These are phyloP conservation scores for Fusarium equiseti DNA, from an alignment of 2,329 filamentous ascomycete species.

Conservation along the genomic window DNA sequence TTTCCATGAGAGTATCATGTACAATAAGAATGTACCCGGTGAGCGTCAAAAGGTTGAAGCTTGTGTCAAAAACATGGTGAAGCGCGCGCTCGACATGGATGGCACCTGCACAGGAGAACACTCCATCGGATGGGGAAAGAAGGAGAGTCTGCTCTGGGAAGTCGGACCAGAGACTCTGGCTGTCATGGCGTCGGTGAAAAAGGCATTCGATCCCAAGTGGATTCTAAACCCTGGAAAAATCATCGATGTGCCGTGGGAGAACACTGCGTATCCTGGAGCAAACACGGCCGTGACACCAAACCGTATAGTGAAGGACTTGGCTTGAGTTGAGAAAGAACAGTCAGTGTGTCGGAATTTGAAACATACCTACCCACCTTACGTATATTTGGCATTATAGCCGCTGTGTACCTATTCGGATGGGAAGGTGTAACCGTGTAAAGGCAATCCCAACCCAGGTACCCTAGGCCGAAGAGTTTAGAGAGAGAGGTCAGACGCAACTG, in stretches of 20 bases:
- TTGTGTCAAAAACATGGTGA: slow-evolving; percentile 90
- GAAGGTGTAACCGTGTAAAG: background rate
- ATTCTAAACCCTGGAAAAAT: slow-evolving; percentile 95
- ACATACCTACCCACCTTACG: too few species aligned
- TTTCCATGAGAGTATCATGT: slow-evolving; percentile 94
- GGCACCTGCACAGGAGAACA: slow-evolving; percentile 93
- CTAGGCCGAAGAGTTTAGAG: too few species aligned
- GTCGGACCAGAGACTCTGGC: slow-evolving; percentile 83
- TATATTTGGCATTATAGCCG: background rate
- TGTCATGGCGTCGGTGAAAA: slow-evolving; percentile 87
- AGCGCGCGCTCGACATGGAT: slow-evolving; percentile 92
- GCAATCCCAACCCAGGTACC: background rate
- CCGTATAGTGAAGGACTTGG: slow-evolving; percentile 23
- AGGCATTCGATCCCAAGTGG: slow-evolving; percentile 86
- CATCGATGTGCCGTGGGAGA: slow-evolving; percentile 72
- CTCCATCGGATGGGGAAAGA: slow-evolving; percentile 87
- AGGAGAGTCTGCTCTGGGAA: slow-evolving; percentile 81
- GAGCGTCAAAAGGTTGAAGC: slow-evolving; percentile 82
- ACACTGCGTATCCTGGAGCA: slow-evolving; percentile 35
- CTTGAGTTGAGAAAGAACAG: background rate
- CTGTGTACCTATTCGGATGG: background rate
- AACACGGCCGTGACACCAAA: slow-evolving; percentile 45
- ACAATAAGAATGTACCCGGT: slow-evolving; percentile 75
- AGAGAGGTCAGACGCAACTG: too few species aligned
- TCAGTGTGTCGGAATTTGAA: background rate